Conservation (phyloP, 768 basidiomycete genomes). For the Rhizopogon vinicolor region DNA sequence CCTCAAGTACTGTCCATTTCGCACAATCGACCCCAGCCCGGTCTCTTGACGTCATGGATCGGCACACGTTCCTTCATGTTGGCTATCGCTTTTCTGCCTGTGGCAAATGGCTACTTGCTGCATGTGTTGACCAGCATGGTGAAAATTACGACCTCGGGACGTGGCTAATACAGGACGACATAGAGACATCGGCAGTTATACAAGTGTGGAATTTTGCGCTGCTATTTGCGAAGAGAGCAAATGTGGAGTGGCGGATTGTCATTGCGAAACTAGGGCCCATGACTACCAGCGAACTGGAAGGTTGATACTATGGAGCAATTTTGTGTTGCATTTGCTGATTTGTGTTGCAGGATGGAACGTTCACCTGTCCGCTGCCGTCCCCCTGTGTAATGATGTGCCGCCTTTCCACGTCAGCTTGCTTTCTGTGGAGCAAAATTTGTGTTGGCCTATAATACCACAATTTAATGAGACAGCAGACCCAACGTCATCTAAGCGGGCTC, state of each 20-base stretch:
- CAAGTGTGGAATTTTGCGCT: constrained; percentile 71
- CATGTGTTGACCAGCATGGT: constrained; percentile 74
- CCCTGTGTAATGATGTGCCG: constrained; percentile 36
- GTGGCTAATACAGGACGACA: constrained; percentile 54
- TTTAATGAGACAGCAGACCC: constrained; percentile 14
- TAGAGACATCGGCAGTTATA: constrained; percentile 42
- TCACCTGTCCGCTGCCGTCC: constrained; percentile 40
- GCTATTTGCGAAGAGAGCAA: constrained; percentile 56
- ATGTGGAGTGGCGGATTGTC: constrained; percentile 78
- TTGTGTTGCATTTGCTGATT: constrained; percentile 3
- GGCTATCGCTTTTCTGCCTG: constrained; percentile 65
- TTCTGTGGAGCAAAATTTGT: constrained; percentile 52
- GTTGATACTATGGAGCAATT: constrained; percentile 34
- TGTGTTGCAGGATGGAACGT: constrained; percentile 57
- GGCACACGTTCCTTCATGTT: constrained; percentile 67
- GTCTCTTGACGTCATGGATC: constrained; percentile 48
- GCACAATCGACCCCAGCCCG: constrained; percentile 33
- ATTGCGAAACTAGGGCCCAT: constrained; percentile 67
- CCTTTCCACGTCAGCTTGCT: constrained; percentile 58
- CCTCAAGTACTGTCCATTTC: constrained; percentile 32
- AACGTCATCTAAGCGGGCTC: constrained; percentile 21
- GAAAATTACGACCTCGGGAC: constrained; percentile 68
- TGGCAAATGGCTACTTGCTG: constrained; percentile 74
- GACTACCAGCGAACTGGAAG: constrained; percentile 54
- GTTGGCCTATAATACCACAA: constrained; percentile 52